Evolutionary conservation across 1,284 basidiomycete genomes (phyloP).

Genomic region (Papiliotrema laurentii): DNA sequence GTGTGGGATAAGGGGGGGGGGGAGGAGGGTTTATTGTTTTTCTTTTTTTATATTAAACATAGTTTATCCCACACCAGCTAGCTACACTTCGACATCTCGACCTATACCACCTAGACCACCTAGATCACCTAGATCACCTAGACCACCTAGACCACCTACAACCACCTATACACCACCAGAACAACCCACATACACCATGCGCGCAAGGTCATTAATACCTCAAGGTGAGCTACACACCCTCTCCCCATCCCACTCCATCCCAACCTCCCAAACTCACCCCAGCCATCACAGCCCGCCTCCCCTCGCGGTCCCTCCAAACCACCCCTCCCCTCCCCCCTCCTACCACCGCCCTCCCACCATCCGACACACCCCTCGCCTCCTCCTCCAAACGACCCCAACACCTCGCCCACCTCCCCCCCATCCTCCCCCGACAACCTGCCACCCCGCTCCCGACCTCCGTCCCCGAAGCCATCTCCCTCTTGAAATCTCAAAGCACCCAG

Average conservation of each 20-base stretch:
- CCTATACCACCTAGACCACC: not conserved
- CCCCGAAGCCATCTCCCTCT: constrained; percentile 42
- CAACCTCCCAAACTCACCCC: too few relatives aligned
- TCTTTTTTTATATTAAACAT: not conserved
- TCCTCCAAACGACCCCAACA: not conserved
- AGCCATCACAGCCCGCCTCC: constrained; percentile 12
- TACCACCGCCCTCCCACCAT: constrained; percentile 14
- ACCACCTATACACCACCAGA: not conserved
- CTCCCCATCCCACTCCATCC: not conserved
- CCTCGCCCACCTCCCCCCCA: constrained; percentile 29
- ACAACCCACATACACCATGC: constrained; percentile 6
- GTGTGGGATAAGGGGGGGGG: not conserved
- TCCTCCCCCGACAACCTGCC: constrained; percentile 19
- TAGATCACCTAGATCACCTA: not conserved
- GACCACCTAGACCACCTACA: not conserved
- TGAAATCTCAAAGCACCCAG: constrained; percentile 45
- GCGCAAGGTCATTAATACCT: not conserved
- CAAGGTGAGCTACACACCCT: not conserved
- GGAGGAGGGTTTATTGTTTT: not conserved
- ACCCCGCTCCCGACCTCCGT: constrained; percentile 26
- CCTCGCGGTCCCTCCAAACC: constrained; percentile 24
- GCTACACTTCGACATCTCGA: not conserved
- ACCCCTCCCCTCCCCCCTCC: constrained; percentile 19
- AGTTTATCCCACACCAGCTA: too few relatives aligned
- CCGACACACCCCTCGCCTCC: constrained; percentile 23